Evolutionary conservation across 2,329 filamentous ascomycete species (phyloP).

Genomic region (Trichophyton benhamiae): DNA sequence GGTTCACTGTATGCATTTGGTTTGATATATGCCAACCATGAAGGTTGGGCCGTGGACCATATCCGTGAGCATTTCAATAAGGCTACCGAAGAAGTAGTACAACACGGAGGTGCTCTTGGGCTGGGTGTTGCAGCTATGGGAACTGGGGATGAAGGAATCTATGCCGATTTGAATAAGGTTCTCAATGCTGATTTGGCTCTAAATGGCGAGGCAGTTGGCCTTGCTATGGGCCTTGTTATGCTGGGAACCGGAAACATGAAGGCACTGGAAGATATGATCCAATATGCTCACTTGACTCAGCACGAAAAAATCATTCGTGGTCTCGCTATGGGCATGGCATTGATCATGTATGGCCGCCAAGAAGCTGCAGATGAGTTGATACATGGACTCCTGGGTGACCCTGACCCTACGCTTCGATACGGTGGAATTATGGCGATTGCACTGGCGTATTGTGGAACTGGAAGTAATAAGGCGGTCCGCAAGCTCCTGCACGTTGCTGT

Average conservation of each 20-base stretch:
- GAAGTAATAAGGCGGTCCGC: conserved; percentile 96
- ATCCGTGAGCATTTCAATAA: conserved; percentile 39
- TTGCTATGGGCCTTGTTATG: conserved; percentile 97
- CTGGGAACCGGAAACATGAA: conserved; percentile 91
- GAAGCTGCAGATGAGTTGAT: conserved; percentile 92
- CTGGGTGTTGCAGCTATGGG: conserved; percentile 97
- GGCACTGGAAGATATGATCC: conserved; percentile 90
- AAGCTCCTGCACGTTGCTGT: conserved; percentile 92
- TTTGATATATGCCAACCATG: conserved; percentile 94
- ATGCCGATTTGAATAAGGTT: conserved; percentile 78
- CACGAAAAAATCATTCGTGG: conserved; percentile 98
- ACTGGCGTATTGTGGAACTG: conserved; percentile 89
- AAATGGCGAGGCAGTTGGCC: conserved; percentile 89
- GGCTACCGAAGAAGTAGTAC: conserved; percentile 63
- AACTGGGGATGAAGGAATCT: conserved; percentile 78
- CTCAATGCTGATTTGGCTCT: conserved; percentile 89
- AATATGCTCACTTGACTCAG: conserved; percentile 92
- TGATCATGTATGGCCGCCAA: conserved; percentile 96
- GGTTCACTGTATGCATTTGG: conserved; percentile 92
- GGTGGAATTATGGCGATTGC: conserved; percentile 99
- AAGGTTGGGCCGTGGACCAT: conserved; percentile 58
- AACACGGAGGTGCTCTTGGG: conserved; percentile 89
- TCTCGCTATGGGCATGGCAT: conserved; percentile 86
- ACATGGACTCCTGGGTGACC: conserved; percentile 81
- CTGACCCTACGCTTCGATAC: conserved; percentile 85